Percentiles rank a stretch among this genome's conserved stretches.
Evolutionary conservation across 805 yeast genomes (phyloP).

Genomic region (Kazachstania bromeliacearum): DNA sequence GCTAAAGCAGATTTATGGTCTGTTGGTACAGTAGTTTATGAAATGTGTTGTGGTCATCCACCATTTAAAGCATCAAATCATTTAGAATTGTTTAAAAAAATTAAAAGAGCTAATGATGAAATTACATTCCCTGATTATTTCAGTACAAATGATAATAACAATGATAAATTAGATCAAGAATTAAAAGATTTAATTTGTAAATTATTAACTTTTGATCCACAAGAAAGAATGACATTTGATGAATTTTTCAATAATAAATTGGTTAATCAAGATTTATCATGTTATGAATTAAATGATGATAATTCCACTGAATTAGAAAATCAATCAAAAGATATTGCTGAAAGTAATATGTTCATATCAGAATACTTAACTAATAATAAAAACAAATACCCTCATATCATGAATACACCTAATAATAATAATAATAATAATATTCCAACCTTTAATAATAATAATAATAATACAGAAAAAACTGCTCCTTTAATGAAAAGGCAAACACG

Average conservation of each 20-base stretch:
- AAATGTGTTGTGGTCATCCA: conserved; percentile 93
- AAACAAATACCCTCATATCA: conserved; percentile 7
- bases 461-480: not conserved
- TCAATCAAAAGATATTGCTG: conserved; percentile 56
- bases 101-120: conserved; percentile 70
- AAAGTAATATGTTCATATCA: conserved; percentile 65
- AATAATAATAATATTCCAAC: not conserved
- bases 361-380: conserved; percentile 49
- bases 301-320: conserved; percentile 51
- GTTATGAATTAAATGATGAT: conserved; percentile 28
- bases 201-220: conserved; percentile 72
- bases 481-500: not conserved
- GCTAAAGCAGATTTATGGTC: conserved; percentile 98
- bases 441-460: not conserved
- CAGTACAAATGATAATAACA: conserved; percentile 4
- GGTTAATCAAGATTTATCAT: conserved; percentile 42
- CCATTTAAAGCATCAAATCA: conserved; percentile 93
- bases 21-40: conserved; percentile 91
- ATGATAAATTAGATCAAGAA: conserved; percentile 45
- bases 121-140: conserved; percentile 68
- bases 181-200: conserved; percentile 64
- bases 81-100: conserved; percentile 76
- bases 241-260: conserved; percentile 77
- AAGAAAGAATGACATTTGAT: conserved; percentile 76
- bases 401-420: not conserved